Conservation (phyloP, 805 yeast genomes). For the Kodamaea sagamina region DNA sequence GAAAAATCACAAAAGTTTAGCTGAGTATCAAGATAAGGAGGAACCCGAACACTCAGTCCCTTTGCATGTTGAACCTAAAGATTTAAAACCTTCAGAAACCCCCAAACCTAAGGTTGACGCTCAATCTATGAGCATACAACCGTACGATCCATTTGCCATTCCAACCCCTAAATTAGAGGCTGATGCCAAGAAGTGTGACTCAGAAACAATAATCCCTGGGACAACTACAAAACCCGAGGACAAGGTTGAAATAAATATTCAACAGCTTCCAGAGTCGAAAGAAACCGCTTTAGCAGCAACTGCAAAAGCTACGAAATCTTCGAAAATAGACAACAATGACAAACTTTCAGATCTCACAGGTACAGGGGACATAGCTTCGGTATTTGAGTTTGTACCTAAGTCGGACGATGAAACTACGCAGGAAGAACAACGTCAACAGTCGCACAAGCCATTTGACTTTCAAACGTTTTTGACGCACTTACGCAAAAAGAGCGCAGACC, state of each 20-base stretch:
- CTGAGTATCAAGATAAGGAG: no score
- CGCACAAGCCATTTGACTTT: conserved; percentile 70
- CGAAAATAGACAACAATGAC: conserved; percentile 4
- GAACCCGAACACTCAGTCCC: no score
- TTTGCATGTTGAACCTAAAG: no score
- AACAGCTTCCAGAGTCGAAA: not conserved
- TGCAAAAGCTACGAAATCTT: not conserved
- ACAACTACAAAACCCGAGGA: not conserved
- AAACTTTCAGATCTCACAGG: conserved; percentile 17
- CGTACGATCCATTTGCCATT: conserved; percentile 20
- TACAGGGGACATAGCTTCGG: conserved; percentile 16
- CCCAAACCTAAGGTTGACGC: conserved; percentile 2
- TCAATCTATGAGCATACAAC: conserved; percentile 22
- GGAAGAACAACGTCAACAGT: conserved; percentile 40
- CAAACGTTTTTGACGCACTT: conserved; percentile 74
- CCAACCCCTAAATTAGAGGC: conserved; percentile 6
- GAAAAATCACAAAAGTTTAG: no score
- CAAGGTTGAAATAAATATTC: not conserved
- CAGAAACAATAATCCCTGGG: no score
- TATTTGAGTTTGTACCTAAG: conserved; percentile 13
- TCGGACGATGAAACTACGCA: not conserved
- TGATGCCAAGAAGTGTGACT: not conserved
- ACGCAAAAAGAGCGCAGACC: conserved; percentile 77
- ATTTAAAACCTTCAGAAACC: not conserved
- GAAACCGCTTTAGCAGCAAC: not conserved